Base-by-base conservation (phyloP, 129 eudicot genomes). In the Lactuca saligna region DNA sequence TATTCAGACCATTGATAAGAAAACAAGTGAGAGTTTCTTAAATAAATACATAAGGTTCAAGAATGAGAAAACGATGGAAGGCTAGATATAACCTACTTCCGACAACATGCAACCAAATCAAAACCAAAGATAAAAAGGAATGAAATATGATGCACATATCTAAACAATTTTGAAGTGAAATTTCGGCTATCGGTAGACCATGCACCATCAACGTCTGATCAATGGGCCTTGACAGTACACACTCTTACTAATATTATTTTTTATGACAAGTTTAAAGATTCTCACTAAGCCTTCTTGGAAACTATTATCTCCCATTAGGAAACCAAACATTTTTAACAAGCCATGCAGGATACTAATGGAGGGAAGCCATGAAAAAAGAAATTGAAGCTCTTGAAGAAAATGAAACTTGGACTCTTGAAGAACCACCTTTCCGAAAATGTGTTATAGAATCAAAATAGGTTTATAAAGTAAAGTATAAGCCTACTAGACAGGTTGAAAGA, bases 311-410 rank as follows among this genome's bases (percentile, higher is more conserved):
- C 60, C 17, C 0, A 39, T 48, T 15, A 6, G 1, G 15, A 8
- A 54, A 25, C 5, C 57, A 75, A 54, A 33, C 20, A 14, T 7
- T 29, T 3, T 54, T 4, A 54, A n/a, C 58, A 54, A 16, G 5
- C 42, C 48, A 9, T 16, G 5, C 15, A 54, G 57, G 13, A 54
- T 13, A 12, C 25, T 7, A 13, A 6, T 20, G 9, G 3, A 54
- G 29, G 29, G 1, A 25, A 25, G 29, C 29, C 29, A 54, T n/a
- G 58, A 32, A n/a, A 54, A 3, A 29, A 54, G 5, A 54, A 8
- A 54, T 54, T 4, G 32, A 54, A 3, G 58, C 58, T n/a, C 58
- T 54, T 54, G 58, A 54, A 54, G 29, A 9, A 54, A 54, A 54
- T 16, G 58, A 9, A 4, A 0, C 58, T 0, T 54, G 58, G 58